These are phyloP conservation scores for Camellia lanceoleosa DNA, from an alignment of 148 eudicot species.

Conservation along the genomic window DNA sequence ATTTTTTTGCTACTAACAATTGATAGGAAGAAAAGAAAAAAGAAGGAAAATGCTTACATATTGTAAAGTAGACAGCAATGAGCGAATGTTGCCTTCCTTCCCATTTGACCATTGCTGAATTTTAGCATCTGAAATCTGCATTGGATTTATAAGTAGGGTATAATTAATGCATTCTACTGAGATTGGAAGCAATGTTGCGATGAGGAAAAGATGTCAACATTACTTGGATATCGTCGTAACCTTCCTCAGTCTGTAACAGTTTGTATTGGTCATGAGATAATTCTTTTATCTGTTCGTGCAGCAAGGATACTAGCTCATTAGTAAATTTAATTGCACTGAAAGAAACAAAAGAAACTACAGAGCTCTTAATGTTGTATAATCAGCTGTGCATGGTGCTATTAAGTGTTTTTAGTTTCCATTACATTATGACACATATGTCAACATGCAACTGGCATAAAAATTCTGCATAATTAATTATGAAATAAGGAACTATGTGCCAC, in stretches of 20 bases:
- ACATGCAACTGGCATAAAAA: not conserved
- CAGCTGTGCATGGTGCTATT: not conserved
- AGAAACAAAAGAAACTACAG: conserved; percentile 1
- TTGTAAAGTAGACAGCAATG: conserved; percentile 86
- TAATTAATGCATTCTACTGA: not conserved
- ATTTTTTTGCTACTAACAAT: not conserved
- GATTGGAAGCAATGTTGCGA: conserved; percentile 5
- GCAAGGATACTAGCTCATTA: not conserved
- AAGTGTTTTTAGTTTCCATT: not conserved
- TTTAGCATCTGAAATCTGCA: conserved; percentile 58
- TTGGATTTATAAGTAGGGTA: conserved; percentile 5
- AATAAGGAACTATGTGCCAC: not conserved
- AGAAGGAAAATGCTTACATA: conserved; percentile 44
- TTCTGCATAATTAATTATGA: not conserved
- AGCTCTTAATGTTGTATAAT: conserved; percentile 1
- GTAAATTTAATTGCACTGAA: conserved; percentile 2
- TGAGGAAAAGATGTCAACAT: not conserved
- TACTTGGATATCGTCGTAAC: conserved; percentile 48
- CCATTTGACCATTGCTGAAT: conserved; percentile 75
- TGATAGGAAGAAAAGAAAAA: not conserved
- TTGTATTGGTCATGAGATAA: conserved; percentile 30
- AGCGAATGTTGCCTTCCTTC: conserved; percentile 87
- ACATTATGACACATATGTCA: not conserved
- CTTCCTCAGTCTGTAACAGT: conserved; percentile 23
- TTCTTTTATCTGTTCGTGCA: conserved; percentile 41